Base-by-base conservation (phyloP, 495 filamentous ascomycete species). In the Podospora comata region DNA sequence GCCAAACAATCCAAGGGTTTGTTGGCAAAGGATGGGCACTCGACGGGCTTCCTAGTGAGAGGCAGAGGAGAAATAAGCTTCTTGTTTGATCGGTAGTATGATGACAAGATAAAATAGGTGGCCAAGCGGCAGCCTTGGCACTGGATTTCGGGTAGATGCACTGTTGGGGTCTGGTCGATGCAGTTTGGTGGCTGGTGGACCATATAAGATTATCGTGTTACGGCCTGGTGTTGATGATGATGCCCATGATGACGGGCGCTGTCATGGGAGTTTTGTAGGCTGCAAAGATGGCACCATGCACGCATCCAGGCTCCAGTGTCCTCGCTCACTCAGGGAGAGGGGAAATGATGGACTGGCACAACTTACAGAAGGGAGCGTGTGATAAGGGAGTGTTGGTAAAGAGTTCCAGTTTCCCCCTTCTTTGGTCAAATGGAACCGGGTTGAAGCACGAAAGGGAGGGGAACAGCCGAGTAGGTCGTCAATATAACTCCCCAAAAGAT, bases 371-470 rank as follows among this genome's bases (percentile, higher is more conserved):
- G 61, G 18, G 32, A 63, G 61, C 34, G 27, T 39, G 30, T 20
- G 30, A 23, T 23, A 32, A 63, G 61, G 61, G 61, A 63, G 18
- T 18, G 18, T 4, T 19, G 55, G n/a, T 56, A 44, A 48, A 7
- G 23, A 54, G 65, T 9, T 20, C 26, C 57, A 54, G 65, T 9
- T 20, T 20, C 57, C 27, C 64, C 65, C 59, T 63, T 58, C 65
- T 26, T 56, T n/a, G 2, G 15, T 68, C 62, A 65, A 65, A 69
- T 15, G 62, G 68, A 70, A 70, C 59, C 62, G 15, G 60, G 69
- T 70, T 68, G 62, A 64, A 62, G 67, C 66, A 73, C 74, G 74
- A 70, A 68, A 66, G 72, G 70, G 70, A 63, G 65, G 69, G 30
- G 7, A 39, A 48, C n/a, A 3, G 30, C 70, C 72, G 65, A 74